Conservation (phyloP, 163 green algal species). For the Picocystis sp. region DNA sequence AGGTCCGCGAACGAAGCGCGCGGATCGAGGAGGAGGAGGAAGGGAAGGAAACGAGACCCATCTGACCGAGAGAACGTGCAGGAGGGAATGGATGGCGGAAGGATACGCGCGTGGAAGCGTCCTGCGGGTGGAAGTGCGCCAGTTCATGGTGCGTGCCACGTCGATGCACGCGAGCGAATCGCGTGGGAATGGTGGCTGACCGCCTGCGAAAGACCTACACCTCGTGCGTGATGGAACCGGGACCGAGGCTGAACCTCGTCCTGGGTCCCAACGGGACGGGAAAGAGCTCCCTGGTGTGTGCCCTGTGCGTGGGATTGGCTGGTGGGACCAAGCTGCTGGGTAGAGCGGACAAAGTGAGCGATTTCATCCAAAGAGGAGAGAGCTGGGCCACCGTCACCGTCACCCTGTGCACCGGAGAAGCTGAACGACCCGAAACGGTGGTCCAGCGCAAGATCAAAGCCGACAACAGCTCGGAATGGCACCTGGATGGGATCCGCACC, state of each 20-base stretch:
- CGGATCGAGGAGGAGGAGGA: too few species aligned
- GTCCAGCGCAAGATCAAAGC: constrained; percentile 30
- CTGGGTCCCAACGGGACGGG: constrained; percentile 90
- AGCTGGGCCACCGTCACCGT: constrained; percentile 42
- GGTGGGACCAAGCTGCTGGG: constrained; percentile 53
- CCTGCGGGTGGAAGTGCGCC: constrained; percentile 46
- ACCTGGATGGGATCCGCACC: too few species aligned
- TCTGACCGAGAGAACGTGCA: too few species aligned
- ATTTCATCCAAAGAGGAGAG: constrained; percentile 58
- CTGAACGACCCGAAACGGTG: constrained; percentile 11
- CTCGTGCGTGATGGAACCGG: constrained; percentile 43
- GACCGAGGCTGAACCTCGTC: constrained; percentile 78
- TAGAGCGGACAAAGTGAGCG: constrained; percentile 50
- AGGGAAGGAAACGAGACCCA: too few species aligned
- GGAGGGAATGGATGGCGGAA: too few species aligned
- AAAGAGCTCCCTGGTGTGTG: constrained; percentile 89
- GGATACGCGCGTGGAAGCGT: constrained; percentile 31
- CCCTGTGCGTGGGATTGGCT: constrained; percentile 70
- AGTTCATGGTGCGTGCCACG: constrained; percentile 68
- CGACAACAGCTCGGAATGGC: constrained; percentile 8
- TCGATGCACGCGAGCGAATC: neutral
- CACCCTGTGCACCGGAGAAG: constrained; percentile 34
- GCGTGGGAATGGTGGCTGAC: neutral
- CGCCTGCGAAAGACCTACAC: constrained; percentile 39
- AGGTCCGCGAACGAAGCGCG: too few species aligned